Base-by-base conservation (phyloP, 1,284 basidiomycete species). In the Amylostereum areolatum region DNA sequence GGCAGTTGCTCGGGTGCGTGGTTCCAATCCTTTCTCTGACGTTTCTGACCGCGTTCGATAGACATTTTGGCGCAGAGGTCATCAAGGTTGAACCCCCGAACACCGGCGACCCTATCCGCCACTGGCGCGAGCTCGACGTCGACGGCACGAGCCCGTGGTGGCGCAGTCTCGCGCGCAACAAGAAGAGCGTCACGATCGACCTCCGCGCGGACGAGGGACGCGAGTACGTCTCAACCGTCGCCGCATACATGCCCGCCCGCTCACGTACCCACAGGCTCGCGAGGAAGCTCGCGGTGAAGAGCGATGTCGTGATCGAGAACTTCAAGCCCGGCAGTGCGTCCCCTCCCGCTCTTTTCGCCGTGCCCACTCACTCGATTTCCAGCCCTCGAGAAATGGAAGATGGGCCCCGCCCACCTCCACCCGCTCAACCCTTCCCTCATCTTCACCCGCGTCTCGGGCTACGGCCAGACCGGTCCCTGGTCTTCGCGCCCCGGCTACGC, bases 131-230 rank as follows among this genome's bases (percentile, higher is more conserved):
- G 55, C 70, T 83, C 25, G 84, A 86, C 54, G 68, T 77, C 0
- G 83, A 86, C 55, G 82, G 83, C 1, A 77, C 78, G 2, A 83
- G 83, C 52, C 82, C 82, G 0, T 86, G 83, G 84, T 86, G 83
- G 64, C 67, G 83, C 39, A 84, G 83, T 57, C 73, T 85, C 27
- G 82, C 66, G 5, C 68, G 83, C 36, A 85, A 86, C 62, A 86
- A 86, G 69, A 85, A 83, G 65, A 85, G 82, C 51, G 74, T 85
- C 11, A 78, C 78, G 6, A 80, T 86, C 51, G 81, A 86, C 58
- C 58, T 85, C 54, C 66, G 80, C 35, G 80, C 75, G 52, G 68
- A 73, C 12, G 74, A 82, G 56, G 83, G 83, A n/a, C 65, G 80
- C 63, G 70, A 74, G 83, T 85, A 55, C 48, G 77, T 69, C 24